Conservation (phyloP, 345 rosid species). For the Noccaea bulbosa region DNA sequence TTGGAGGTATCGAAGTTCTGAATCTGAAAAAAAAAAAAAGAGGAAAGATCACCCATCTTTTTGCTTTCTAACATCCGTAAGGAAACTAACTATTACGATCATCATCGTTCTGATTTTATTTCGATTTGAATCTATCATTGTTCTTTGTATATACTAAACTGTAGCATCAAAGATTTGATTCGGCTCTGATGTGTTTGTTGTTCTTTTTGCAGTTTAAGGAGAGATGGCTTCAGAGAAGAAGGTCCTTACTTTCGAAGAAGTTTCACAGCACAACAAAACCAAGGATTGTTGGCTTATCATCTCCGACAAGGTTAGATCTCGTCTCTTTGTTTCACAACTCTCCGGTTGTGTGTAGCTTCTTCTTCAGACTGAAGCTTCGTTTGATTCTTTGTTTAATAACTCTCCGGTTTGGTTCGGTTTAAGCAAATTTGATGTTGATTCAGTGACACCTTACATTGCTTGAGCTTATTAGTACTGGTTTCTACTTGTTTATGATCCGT, state of each 20-base stretch:
- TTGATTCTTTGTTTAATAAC: no score
- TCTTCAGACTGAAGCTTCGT: no score
- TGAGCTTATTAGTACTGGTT: not conserved
- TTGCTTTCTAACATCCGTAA: not conserved
- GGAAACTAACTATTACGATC: not conserved
- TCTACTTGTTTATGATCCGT: not conserved
- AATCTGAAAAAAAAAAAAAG: constrained; percentile 18
- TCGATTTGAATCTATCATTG: constrained; percentile 12
- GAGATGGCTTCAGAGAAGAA: constrained; percentile 76
- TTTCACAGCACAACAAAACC: constrained; percentile 70
- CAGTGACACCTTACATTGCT: not conserved
- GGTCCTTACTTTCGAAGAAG: constrained; percentile 68
- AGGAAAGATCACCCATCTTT: not conserved
- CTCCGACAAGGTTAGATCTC: constrained; percentile 81
- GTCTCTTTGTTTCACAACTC: not conserved
- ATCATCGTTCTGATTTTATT: not conserved
- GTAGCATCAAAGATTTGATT: constrained; percentile 34
- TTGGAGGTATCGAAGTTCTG: constrained; percentile 35
- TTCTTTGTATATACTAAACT: not conserved
- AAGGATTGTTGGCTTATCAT: constrained; percentile 96
- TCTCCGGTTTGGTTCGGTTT: no score
- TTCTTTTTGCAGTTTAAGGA: constrained; percentile 38
- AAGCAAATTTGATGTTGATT: not conserved
- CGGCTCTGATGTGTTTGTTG: constrained; percentile 24
- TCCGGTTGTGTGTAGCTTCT: no score